Evolutionary conservation across 805 yeast species (phyloP).

Genomic region (Metschnikowia picachoensis): DNA sequence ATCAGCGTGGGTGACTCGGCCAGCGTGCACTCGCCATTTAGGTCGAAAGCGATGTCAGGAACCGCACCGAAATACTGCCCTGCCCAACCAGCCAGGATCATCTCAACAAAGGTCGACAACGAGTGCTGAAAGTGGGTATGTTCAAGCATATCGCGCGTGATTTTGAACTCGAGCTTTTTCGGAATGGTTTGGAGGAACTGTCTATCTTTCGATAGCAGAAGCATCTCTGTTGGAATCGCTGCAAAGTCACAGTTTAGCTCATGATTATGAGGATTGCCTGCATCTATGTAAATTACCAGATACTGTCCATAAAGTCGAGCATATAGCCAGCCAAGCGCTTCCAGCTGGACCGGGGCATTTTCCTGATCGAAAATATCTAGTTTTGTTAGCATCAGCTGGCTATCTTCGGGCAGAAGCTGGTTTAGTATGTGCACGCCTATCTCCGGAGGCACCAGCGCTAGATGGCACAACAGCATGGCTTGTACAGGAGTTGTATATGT

Average conservation of each 20-base stretch:
- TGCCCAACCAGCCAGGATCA: slow-evolving; percentile 3
- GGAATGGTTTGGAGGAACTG: slow-evolving; percentile 8
- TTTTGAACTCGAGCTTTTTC: slow-evolving; percentile 4
- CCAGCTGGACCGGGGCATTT: neutral
- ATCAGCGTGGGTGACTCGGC: slow-evolving; percentile 31
- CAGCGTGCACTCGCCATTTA: slow-evolving; percentile 27
- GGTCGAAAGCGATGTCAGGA: slow-evolving; percentile 21
- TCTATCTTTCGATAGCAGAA: slow-evolving; percentile 3
- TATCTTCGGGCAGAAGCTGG: slow-evolving; percentile 11
- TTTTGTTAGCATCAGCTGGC: neutral
- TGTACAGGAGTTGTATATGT: no score
- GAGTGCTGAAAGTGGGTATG: slow-evolving; percentile 10
- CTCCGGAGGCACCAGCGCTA: slow-evolving; percentile 12
- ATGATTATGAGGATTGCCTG: neutral
- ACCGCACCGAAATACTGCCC: slow-evolving; percentile 9
- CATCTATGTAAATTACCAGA: slow-evolving; percentile 11
- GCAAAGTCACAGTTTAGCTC: slow-evolving; percentile 8
- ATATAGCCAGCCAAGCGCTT: slow-evolving; percentile 6
- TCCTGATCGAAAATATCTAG: neutral
- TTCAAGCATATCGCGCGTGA: slow-evolving; percentile 13
- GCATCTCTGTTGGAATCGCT: slow-evolving; percentile 8
- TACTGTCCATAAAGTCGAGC: slow-evolving; percentile 7
- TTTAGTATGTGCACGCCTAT: slow-evolving; percentile 10
- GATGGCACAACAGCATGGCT: slow-evolving; percentile 1
- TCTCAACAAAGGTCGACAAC: slow-evolving; percentile 15